A percentile compares a stretch with the other conserved stretches of the same genome.
Evolutionary conservation across 768 basidiomycete genomes (phyloP).

Genomic region (Boletus subparvulus): DNA sequence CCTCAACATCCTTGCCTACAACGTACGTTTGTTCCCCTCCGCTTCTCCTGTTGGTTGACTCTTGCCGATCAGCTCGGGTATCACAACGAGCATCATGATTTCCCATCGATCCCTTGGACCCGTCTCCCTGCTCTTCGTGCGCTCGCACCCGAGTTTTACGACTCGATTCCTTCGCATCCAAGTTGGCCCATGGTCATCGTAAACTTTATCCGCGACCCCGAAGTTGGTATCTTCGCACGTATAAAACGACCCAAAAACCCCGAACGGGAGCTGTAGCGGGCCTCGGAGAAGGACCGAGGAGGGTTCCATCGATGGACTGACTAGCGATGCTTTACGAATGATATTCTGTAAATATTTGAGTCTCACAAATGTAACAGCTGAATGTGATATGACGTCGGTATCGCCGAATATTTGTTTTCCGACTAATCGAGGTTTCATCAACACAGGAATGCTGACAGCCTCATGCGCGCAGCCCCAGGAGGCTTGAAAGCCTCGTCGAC

Average conservation of each 20-base stretch:
- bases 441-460: constrained; percentile 11
- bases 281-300: constrained; percentile 16
- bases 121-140: constrained; percentile 78
- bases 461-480: constrained; percentile 16
- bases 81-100: constrained; percentile 99
- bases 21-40: constrained; percentile 52
- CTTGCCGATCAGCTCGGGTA: constrained; percentile 74
- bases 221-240: constrained; percentile 86
- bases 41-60: background rate
- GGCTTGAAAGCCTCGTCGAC: constrained; percentile 11
- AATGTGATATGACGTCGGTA: background rate
- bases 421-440: constrained; percentile 1
- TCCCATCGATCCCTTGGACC: constrained; percentile 97
- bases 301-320: constrained; percentile 1
- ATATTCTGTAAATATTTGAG: background rate
- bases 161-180: constrained; percentile 79
- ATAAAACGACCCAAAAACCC: constrained; percentile 65
- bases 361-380: too few species aligned
- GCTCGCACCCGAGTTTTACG: constrained; percentile 92
- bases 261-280: constrained; percentile 5
- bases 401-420: constrained; percentile 13
- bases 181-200: constrained; percentile 94
- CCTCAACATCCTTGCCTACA: constrained; percentile 88
- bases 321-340: constrained; percentile 8
- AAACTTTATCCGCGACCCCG: constrained; percentile 89